phyloP scores from a whole-genome alignment of 2,329 filamentous ascomycete species.

The Penicillium olsonii region DNA sequence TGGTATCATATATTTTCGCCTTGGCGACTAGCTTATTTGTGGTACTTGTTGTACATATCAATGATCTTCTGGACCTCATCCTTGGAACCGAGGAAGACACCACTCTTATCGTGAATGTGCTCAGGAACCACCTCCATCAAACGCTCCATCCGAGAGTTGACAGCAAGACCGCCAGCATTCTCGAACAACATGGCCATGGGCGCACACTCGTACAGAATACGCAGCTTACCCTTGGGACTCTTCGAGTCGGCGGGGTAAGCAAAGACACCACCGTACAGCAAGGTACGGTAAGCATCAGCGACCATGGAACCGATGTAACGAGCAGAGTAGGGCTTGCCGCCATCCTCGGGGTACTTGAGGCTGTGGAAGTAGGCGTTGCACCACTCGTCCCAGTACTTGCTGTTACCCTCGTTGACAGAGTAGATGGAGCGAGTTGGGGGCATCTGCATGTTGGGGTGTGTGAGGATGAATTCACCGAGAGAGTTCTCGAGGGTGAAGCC shows the following conservation, averaged over 20 bases:
- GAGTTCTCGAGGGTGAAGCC: constrained; percentile 97
- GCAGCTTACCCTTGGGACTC: constrained; percentile 95
- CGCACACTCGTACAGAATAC: constrained; percentile 96
- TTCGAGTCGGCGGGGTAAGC: constrained; percentile 98
- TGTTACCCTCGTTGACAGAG: constrained; percentile 98
- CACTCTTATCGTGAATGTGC: constrained; percentile 90
- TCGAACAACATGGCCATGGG: constrained; percentile 99
- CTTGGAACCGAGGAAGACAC: constrained; percentile 93
- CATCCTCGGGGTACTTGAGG: constrained; percentile 74
- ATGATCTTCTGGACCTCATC: constrained; percentile 97
- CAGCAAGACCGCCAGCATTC: constrained; percentile 90
- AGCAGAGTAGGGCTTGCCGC: constrained; percentile 84
- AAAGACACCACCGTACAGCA: constrained; percentile 95
- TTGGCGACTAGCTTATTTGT: constrained; percentile 26
- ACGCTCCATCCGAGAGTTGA: constrained; percentile 86
- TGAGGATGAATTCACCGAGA: constrained; percentile 97
- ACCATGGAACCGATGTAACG: constrained; percentile 99
- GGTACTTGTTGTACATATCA: constrained; percentile 65
- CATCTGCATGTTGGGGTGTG: constrained; percentile 90
- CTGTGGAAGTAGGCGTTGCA: constrained; percentile 87
- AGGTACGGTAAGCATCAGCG: constrained; percentile 92
- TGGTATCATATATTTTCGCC: background rate
- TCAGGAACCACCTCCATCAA: constrained; percentile 89
- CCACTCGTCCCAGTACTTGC: constrained; percentile 88
- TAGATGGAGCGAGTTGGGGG: constrained; percentile 83